Evolutionary conservation across 768 basidiomycete genomes (phyloP).

Genomic region (Tubosaeta sp.): DNA sequence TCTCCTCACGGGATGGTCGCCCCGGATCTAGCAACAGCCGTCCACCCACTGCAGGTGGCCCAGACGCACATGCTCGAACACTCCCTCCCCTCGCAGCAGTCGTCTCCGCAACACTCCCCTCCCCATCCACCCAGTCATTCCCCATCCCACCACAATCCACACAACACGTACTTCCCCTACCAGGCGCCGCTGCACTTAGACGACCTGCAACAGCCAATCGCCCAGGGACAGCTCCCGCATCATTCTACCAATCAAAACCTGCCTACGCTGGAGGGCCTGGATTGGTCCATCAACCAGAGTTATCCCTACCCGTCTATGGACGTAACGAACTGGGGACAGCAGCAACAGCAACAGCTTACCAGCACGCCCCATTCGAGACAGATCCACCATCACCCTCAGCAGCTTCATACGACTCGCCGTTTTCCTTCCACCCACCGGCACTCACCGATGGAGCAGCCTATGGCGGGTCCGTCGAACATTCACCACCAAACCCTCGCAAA

Average conservation of each 20-base stretch:
- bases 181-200: slow-evolving; percentile 49
- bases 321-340: slow-evolving; percentile 35
- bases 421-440: slow-evolving; percentile 73
- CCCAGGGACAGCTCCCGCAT: slow-evolving; percentile 69
- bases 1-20: slow-evolving; percentile 40
- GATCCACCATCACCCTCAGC: slow-evolving; percentile 29
- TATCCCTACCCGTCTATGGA: slow-evolving; percentile 40
- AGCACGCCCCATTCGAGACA: slow-evolving; percentile 26
- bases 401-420: slow-evolving; percentile 56
- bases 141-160: slow-evolving; percentile 40
- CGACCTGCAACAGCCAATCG: slow-evolving; percentile 58
- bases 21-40: slow-evolving; percentile 48
- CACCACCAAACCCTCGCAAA: slow-evolving; percentile 51
- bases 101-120: slow-evolving; percentile 67
- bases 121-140: slow-evolving; percentile 37
- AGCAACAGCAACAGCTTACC: slow-evolving; percentile 29
- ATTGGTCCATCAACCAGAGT: slow-evolving; percentile 46
- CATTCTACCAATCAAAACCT: slow-evolving; percentile 49
- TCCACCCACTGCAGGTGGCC: slow-evolving; percentile 50
- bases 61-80: slow-evolving; percentile 42
- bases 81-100: slow-evolving; percentile 74
- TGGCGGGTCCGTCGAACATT: slow-evolving; percentile 30
- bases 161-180: slow-evolving; percentile 54
- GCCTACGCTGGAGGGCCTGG: slow-evolving; percentile 49
- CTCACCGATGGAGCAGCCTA: slow-evolving; percentile 35